phyloP scores from a whole-genome alignment of 176 grass and related monocot genomes.

The Eragrostis nindensis region DNA sequence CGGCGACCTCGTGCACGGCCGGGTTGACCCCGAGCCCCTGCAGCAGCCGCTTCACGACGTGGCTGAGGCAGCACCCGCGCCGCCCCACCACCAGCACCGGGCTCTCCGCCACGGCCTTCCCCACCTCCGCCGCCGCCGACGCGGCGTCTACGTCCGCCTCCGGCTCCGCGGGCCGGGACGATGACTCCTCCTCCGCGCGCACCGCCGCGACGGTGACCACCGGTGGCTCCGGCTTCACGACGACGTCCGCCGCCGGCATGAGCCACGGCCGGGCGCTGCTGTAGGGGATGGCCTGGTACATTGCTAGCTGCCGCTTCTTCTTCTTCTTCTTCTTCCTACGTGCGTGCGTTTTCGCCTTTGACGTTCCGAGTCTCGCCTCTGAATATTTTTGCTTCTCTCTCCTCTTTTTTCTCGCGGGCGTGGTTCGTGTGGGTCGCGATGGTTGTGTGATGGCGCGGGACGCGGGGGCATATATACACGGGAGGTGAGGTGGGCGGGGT shows the following conservation, averaged over 20 bases:
- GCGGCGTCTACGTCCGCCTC: not conserved
- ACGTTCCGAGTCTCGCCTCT: not conserved
- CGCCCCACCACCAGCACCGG: conserved; percentile 76
- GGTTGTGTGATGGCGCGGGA: conserved; percentile 18
- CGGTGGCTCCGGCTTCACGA: conserved; percentile 36
- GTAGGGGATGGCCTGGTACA: conserved; percentile 83
- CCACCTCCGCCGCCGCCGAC: conserved; percentile 14
- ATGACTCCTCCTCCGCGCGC: not conserved
- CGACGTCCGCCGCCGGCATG: conserved; percentile 26
- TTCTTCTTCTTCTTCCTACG: not conserved
- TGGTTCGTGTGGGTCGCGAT: conserved; percentile 34
- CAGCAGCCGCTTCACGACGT: conserved; percentile 83
- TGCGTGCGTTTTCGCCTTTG: not conserved
- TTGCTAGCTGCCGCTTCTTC: too few relatives aligned
- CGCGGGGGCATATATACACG: conserved; percentile 41
- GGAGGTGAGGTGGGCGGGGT: conserved; percentile 38
- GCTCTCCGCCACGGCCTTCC: conserved; percentile 72
- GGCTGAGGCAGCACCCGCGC: conserved; percentile 84
- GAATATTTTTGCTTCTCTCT: too few relatives aligned
- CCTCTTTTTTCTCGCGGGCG: not conserved
- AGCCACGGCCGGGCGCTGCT: conserved; percentile 60
- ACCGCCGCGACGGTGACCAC: not conserved
- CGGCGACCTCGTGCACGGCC: conserved; percentile 74
- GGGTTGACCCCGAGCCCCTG: conserved; percentile 92
- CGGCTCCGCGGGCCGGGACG: not conserved